These are phyloP conservation scores for Fomitopsis serialis DNA, from an alignment of 768 basidiomycete species.

Conservation along the genomic window DNA sequence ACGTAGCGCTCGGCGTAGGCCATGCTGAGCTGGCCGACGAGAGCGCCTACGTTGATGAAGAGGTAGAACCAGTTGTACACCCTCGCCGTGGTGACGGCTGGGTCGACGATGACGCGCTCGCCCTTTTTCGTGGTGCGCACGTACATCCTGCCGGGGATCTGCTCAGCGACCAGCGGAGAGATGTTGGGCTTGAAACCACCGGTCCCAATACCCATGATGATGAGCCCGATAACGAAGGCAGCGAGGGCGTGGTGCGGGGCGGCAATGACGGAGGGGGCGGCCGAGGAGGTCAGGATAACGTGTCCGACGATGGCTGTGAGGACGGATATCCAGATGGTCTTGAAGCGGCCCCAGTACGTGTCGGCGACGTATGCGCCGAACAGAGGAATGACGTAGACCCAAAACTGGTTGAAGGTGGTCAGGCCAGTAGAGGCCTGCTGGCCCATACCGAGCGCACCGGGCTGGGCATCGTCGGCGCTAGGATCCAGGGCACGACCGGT, in stretches of 20 bases:
- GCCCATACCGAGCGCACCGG: conserved; percentile 63
- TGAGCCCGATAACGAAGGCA: conserved; percentile 52
- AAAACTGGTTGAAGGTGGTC: conserved; percentile 67
- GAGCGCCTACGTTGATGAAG: conserved; percentile 70
- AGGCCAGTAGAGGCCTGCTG: conserved; percentile 72
- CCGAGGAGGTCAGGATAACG: conserved; percentile 58
- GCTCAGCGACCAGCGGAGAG: conserved; percentile 75
- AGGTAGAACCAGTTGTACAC: conserved; percentile 75
- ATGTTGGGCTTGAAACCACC: conserved; percentile 77
- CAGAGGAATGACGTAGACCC: conserved; percentile 65
- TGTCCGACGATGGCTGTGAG: conserved; percentile 58
- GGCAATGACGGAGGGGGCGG: conserved; percentile 62
- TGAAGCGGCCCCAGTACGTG: conserved; percentile 67
- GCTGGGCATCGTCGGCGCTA: conserved; percentile 44
- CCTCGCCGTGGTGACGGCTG: conserved; percentile 56
- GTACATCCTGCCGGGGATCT: conserved; percentile 55
- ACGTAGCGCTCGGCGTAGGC: conserved; percentile 41
- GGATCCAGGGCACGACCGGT: conserved; percentile 45
- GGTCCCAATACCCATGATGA: conserved; percentile 54
- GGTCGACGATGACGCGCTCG: conserved; percentile 74
- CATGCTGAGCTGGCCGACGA: conserved; percentile 68
- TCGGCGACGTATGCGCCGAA: conserved; percentile 72
- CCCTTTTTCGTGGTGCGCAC: conserved; percentile 45
- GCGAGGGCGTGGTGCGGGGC: conserved; percentile 39
- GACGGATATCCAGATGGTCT: conserved; percentile 64